Conservation (phyloP, 2,329 filamentous ascomycete species). For the Fusarium palustre region DNA sequence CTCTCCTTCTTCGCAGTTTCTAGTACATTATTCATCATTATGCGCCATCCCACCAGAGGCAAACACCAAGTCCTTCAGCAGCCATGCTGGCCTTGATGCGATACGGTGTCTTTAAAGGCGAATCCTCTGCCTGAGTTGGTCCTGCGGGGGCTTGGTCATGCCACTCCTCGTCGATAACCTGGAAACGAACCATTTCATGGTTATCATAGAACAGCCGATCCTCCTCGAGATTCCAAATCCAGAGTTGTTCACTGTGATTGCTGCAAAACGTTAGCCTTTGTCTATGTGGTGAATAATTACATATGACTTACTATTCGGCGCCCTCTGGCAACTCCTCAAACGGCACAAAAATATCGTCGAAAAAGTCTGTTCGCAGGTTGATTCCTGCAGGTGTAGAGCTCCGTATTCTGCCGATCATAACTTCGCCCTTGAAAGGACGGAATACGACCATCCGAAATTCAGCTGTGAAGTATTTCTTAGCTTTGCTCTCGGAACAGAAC, state of each 20-base stretch:
- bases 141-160: conserved; percentile 84
- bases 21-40: conserved; percentile 28
- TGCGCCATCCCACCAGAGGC: conserved; percentile 70
- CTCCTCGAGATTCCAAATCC: conserved; percentile 84
- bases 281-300: background rate
- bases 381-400: conserved; percentile 79
- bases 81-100: conserved; percentile 75
- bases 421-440: conserved; percentile 94
- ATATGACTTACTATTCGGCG: conserved; percentile 73
- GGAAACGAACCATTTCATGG: conserved; percentile 87
- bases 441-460: conserved; percentile 96
- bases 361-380: conserved; percentile 87
- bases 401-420: conserved; percentile 86
- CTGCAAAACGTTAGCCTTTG: conserved; percentile 55
- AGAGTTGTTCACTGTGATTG: conserved; percentile 80
- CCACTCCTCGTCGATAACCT: conserved; percentile 90
- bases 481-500: background rate
- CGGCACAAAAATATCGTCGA: conserved; percentile 89
- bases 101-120: conserved; percentile 76
- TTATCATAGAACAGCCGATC: conserved; percentile 87
- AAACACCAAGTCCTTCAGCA: conserved; percentile 70
- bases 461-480: conserved; percentile 58
- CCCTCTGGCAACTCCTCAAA: conserved; percentile 78
- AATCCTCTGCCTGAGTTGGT: conserved; percentile 70
- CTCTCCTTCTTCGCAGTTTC: conserved; percentile 8